Evolutionary conservation across 2,329 filamentous ascomycete species (phyloP), one percentile per base, ranked within the genome.

Genomic region (Tympanopsis confertula): DNA sequence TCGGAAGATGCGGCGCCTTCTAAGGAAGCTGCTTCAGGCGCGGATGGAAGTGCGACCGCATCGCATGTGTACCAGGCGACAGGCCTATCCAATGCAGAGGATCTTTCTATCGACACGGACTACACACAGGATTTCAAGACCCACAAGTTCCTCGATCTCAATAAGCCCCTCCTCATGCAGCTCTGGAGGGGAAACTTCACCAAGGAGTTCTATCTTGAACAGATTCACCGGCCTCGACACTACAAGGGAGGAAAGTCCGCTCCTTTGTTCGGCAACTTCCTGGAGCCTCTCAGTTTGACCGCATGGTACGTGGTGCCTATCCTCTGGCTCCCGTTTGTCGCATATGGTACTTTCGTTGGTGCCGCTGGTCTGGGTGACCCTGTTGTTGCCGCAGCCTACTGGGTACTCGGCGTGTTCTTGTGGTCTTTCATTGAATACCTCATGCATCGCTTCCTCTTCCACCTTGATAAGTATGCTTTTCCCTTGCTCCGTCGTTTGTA

Each of bases 131-230:
- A 98, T 55, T 98, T 82, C 67, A 84, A 86, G 61, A 83, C 72
- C 41, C 81, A 96, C 72, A 93, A 94, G 60, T 98, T 98, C 53
- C 70, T 98, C 42, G 89, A 98, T 53, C 71, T 98, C 40, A 83
- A 74, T 62, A 78, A 72, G 50, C 89, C 91, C 5, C 70, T 98
- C 39, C 70, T 98, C 39, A 69, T 82, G 59, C 91, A 98, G 60
- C 74, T 98, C 30, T 95, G 85, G 82, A 72, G 66, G 46, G 83
- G 88, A 35, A 84, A 82, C 20, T 98, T 96, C 63, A 77, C 66
- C 56, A 98, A 95, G 58, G 77, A 86, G n/a, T 98, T 98, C 55
- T 98, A 98, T 54, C 72, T 98, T 18, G 81, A 95, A 48, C 91
- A 98, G 58, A 85, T 98, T 38, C 91, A 98, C 57, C 81, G 91